phyloP scores from a whole-genome alignment of 352 stramenopile genomes.

The Phytophthora macrochlamydospora region DNA sequence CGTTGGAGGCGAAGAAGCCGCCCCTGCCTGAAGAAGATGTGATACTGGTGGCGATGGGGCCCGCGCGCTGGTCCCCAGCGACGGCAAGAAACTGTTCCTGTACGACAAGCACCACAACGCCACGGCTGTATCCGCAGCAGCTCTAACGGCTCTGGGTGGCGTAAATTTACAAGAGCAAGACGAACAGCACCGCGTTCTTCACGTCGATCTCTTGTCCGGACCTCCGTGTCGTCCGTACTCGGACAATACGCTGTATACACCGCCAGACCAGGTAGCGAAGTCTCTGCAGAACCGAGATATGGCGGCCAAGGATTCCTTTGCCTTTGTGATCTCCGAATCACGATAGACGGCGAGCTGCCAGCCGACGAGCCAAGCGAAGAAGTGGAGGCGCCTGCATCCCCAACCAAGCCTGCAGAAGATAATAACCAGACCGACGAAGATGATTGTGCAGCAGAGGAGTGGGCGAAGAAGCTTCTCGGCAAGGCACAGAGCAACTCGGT shows the following conservation, averaged over 20 bases:
- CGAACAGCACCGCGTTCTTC: constrained; percentile 45
- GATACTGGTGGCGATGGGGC: constrained; percentile 77
- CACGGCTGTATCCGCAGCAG: constrained; percentile 21
- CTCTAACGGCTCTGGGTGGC: constrained; percentile 23
- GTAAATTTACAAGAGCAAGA: constrained; percentile 16
- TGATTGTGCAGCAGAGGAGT: constrained; percentile 49
- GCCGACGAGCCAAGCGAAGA: constrained; percentile 9
- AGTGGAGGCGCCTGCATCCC: constrained; percentile 14
- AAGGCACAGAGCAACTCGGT: constrained; percentile 63
- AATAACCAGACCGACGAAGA: constrained; percentile 25
- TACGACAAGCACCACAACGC: constrained; percentile 63
- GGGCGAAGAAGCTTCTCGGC: constrained; percentile 60
- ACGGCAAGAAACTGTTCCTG: constrained; percentile 79
- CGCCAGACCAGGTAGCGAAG: constrained; percentile 41
- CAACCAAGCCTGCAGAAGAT: constrained; percentile 14
- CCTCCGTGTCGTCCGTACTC: constrained; percentile 72
- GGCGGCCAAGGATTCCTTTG: constrained; percentile 57
- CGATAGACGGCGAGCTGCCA: constrained; percentile 24
- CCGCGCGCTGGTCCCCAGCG: constrained; percentile 66
- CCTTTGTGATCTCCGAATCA: constrained; percentile 66
- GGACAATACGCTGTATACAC: constrained; percentile 75
- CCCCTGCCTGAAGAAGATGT: constrained; percentile 74
- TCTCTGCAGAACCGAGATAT: constrained; percentile 30
- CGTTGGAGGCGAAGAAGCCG: constrained; percentile 58
- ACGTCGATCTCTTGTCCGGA: constrained; percentile 74